A percentile compares a stretch with the other conserved stretches of the same genome.
Evolutionary conservation across 495 filamentous ascomycete species (phyloP).

Genomic region (Penicillium cosmopolitanum): DNA sequence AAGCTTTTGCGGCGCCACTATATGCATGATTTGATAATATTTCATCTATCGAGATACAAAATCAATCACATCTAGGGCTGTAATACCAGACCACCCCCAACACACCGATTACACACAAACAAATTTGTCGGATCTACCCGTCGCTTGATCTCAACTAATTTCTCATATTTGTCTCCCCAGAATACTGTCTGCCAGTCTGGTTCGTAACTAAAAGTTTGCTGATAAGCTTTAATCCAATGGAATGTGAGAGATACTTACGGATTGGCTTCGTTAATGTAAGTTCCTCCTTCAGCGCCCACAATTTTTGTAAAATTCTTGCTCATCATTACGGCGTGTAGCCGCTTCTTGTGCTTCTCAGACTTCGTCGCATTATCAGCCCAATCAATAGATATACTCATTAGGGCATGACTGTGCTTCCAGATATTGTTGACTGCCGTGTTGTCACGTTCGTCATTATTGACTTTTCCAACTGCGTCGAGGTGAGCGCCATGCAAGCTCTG

Average conservation of each 20-base stretch:
- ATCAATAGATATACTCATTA: not conserved
- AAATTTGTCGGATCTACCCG: constrained; percentile 6
- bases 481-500: not conserved
- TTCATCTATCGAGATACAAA: too few relatives aligned
- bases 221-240: not conserved
- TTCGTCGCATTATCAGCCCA: constrained; percentile 2
- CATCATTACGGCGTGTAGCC: not conserved
- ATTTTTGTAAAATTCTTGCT: not conserved
- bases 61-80: not conserved
- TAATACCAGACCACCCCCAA: not conserved
- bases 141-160: constrained; percentile 7
- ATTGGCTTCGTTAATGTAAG: not conserved
- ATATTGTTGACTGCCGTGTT: not conserved
- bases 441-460: not conserved
- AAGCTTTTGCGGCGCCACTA: too few relatives aligned
- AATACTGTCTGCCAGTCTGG: constrained; percentile 10
- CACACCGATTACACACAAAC: not conserved
- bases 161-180: constrained; percentile 9
- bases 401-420: not conserved
- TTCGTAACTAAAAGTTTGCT: not conserved
- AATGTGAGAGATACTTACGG: not conserved
- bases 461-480: not conserved
- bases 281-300: not conserved
- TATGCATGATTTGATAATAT: too few relatives aligned
- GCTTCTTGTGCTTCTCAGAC: not conserved